Evolutionary conservation across 2,329 filamentous ascomycete genomes (phyloP).

Genomic region (Paracorniculantispora psalliotae): DNA sequence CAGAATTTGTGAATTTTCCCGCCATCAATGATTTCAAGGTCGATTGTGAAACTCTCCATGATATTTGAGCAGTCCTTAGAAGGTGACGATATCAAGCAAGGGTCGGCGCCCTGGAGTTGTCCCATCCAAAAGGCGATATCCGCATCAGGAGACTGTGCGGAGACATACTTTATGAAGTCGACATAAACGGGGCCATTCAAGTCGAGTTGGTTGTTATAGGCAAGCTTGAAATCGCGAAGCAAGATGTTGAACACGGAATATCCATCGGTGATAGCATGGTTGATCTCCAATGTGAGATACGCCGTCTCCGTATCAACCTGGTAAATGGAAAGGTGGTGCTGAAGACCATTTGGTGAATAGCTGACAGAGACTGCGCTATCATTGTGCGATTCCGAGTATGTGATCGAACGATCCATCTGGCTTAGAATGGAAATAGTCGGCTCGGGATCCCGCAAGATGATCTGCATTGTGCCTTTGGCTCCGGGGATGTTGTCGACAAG

Average conservation of each 20-base stretch:
- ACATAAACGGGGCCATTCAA: neutral
- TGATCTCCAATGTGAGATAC: neutral
- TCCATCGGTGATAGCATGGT: conserved; percentile 8
- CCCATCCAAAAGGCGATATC: neutral
- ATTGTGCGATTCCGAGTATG: neutral
- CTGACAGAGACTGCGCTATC: neutral
- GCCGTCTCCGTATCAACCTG: neutral
- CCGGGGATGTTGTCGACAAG: conserved; percentile 14
- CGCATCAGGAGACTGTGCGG: neutral
- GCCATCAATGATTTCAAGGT: neutral
- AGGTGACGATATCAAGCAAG: neutral
- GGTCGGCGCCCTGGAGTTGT: neutral
- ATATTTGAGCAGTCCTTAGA: neutral
- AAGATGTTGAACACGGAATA: neutral
- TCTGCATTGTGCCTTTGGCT: conserved; percentile 9
- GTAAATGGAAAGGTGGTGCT: conserved; percentile 10
- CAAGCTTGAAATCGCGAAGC: neutral
- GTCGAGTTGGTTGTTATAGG: neutral
- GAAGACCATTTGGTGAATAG: neutral
- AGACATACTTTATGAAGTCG: neutral
- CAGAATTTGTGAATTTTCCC: neutral
- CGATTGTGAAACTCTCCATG: neutral
- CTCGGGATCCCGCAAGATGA: conserved; percentile 10
- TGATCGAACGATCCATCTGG: neutral
- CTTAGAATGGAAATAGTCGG: neutral